Evolutionary conservation across 257 asterid genomes (phyloP), one percentile per base, ranked within the genome.

Genomic region (Jacaranda mimosifolia): DNA sequence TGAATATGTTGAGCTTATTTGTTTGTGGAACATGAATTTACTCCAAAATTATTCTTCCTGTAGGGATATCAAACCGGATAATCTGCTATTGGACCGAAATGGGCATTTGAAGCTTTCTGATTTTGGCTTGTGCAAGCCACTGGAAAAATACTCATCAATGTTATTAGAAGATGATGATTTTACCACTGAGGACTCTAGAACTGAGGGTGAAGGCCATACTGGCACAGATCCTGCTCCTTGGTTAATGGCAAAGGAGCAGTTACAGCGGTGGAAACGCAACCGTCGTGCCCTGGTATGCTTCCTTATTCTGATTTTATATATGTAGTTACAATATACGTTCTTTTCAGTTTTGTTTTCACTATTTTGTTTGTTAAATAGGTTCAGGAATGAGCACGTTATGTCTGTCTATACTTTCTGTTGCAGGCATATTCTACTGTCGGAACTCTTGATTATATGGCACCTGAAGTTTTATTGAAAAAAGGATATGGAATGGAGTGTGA

Each of bases 401-500:
- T 6, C 71, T 26, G 36, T 15, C 9, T 39, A 32, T 48, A 26
- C 70, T 42, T 52, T 72, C 39, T 12, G 62, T 26, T 85, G 83
- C 85, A 95, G 99, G 99, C 99, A 64, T 95, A 89, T 74, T 95
- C 99, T 73, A 95, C 99, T 3, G 99, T 95, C 0, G 99, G 99
- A 81, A 95, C 99, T 51, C 96, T 92, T 32, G 99, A 95, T 83
- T 95, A 95, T 74, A 95, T 95, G 99, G 99, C 99, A 81, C 99
- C 99, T 1, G 99, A 93, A 78, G 94, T 95, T 70, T 84, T 95
- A 75, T 77, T 95, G 82, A 95, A 95, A 84, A 95, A 87, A 81
- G 99, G 99, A 86, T 95, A 95, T 46, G 99, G 98, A 66, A 86
- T 95, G 92, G 99, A 95, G 87, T 95, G 99, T 66, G 99, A 95